Conservation (phyloP, 345 rosid species). For the Aquilaria malaccensis region DNA sequence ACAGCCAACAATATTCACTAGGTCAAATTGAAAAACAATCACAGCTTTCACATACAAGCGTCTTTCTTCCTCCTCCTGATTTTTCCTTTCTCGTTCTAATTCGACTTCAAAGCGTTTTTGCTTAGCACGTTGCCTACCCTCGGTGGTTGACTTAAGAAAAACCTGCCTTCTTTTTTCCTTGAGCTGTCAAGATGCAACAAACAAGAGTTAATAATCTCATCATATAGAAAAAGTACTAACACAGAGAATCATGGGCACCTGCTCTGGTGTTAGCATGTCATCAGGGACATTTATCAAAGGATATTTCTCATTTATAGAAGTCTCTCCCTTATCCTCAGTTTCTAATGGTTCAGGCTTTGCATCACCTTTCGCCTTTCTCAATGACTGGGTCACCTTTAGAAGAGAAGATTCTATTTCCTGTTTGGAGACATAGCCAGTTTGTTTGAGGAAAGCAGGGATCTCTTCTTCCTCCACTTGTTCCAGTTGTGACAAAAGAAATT, state of each 20-base stretch:
- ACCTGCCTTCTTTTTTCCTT: slow-evolving; percentile 81
- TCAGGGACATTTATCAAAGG: slow-evolving; percentile 74
- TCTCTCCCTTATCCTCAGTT: slow-evolving; percentile 61
- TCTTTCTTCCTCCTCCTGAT: slow-evolving; percentile 73
- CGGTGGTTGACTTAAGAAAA: slow-evolving; percentile 82
- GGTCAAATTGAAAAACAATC: not conserved
- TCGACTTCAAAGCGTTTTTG: slow-evolving; percentile 84
- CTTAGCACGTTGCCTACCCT: slow-evolving; percentile 87
- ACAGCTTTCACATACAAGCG: slow-evolving; percentile 56
- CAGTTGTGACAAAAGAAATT: slow-evolving; percentile 78
- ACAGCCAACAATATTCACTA: not conserved
- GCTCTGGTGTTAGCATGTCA: slow-evolving; percentile 69
- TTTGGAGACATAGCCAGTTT: slow-evolving; percentile 73
- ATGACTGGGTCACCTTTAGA: slow-evolving; percentile 50
- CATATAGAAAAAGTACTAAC: not conserved
- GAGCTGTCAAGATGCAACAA: slow-evolving; percentile 36
- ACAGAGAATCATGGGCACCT: slow-evolving; percentile 31
- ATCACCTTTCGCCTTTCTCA: slow-evolving; percentile 87
- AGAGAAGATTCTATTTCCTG: slow-evolving; percentile 74
- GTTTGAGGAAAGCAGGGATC: slow-evolving; percentile 61
- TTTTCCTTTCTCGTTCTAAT: slow-evolving; percentile 68
- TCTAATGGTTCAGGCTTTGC: slow-evolving; percentile 63
- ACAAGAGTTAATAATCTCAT: not conserved
- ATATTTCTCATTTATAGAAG: slow-evolving; percentile 51
- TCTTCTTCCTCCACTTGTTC: slow-evolving; percentile 60